phyloP scores from a whole-genome alignment of 192 early-diverging fungal species.

The Geranomyces michiganensis region DNA sequence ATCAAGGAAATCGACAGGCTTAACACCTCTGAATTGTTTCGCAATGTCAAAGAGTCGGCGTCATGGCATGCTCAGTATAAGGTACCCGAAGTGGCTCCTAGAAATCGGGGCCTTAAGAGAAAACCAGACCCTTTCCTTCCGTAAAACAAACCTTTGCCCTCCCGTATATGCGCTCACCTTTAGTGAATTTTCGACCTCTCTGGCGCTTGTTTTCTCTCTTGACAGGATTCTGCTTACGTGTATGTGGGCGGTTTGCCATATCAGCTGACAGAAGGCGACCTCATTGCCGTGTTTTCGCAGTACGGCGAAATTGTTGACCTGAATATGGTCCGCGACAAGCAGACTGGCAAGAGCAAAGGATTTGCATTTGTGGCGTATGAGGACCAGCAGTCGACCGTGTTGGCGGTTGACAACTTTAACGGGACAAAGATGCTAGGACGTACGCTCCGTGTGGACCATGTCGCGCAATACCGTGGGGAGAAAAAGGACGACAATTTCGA shows the following conservation, averaged over 20 bases:
- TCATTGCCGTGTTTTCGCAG: conserved; percentile 93
- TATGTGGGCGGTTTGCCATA: conserved; percentile 84
- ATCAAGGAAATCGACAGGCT: conserved; percentile 84
- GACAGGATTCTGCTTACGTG: conserved; percentile 81
- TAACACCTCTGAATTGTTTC: conserved; percentile 70
- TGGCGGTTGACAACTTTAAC: conserved; percentile 96
- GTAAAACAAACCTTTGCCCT: not conserved
- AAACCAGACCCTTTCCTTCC: not conserved
- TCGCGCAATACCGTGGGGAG: conserved; percentile 40
- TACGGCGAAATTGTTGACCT: conserved; percentile 91
- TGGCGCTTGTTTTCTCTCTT: not conserved
- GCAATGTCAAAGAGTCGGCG: conserved; percentile 54
- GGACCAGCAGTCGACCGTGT: conserved; percentile 85
- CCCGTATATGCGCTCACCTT: not conserved
- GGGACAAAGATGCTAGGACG: conserved; percentile 55
- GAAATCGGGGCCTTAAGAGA: no score
- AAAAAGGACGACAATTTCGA: conserved; percentile 49
- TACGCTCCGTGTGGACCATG: conserved; percentile 49
- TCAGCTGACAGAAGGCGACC: conserved; percentile 89
- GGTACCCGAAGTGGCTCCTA: no score
- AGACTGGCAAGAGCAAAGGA: conserved; percentile 84
- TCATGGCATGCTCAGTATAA: conserved; percentile 92
- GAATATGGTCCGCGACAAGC: conserved; percentile 83
- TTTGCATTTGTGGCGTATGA: conserved; percentile 90
- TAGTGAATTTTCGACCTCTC: not conserved